Evolutionary conservation across 2,329 filamentous ascomycete genomes (phyloP).

Genomic region (Pseudocercospora ulei): DNA sequence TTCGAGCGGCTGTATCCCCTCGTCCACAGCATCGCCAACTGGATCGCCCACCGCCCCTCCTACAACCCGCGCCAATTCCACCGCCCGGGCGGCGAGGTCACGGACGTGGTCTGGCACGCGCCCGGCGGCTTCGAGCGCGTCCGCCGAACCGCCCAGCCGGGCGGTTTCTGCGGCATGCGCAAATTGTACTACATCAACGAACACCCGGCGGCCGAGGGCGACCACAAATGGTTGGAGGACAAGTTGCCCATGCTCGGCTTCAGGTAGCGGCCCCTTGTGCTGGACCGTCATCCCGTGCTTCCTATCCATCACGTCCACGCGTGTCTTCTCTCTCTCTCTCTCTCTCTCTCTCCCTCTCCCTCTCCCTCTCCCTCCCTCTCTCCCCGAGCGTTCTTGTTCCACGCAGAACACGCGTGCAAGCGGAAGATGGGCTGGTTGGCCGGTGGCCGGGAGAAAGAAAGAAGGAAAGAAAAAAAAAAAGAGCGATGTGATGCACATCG

Average conservation of each 20-base stretch:
- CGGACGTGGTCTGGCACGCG: constrained; percentile 38
- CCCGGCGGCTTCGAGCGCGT: constrained; percentile 14
- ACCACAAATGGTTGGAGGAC: constrained; percentile 16
- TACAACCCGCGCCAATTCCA: constrained; percentile 54
- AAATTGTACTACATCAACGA: constrained; percentile 22
- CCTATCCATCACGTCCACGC: no score
- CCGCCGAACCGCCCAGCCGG: constrained; percentile 16
- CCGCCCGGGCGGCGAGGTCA: constrained; percentile 47
- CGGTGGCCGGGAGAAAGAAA: no score
- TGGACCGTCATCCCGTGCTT: no score
- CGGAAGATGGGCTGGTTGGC: no score
- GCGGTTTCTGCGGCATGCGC: constrained; percentile 21
- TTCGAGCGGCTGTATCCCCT: constrained; percentile 57
- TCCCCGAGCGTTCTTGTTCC: no score
- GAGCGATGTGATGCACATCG: no score
- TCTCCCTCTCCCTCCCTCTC: no score
- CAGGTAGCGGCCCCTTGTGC: no score
- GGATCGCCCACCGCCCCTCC: constrained; percentile 48
- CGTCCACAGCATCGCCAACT: constrained; percentile 50
- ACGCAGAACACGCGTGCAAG: no score
- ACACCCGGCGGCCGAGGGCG: constrained; percentile 11
- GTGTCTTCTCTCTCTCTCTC: no score
- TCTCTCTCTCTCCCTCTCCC: no score
- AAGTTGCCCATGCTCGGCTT: constrained; percentile 15
- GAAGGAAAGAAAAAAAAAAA: no score